These are phyloP conservation scores for Fusarium globosum DNA, from an alignment of 2,329 filamentous ascomycete species.

Conservation along the genomic window DNA sequence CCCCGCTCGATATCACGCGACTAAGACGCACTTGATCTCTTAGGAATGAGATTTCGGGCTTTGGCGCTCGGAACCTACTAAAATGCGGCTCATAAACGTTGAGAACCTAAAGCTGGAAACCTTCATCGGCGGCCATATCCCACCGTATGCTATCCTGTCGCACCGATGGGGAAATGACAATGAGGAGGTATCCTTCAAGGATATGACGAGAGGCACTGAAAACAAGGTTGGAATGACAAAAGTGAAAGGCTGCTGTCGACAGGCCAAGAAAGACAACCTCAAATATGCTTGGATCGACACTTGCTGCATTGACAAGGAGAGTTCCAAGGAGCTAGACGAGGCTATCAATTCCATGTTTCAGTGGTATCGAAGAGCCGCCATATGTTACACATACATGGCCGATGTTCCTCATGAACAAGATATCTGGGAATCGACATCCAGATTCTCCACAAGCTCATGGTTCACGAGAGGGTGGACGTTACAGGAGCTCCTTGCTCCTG, in stretches of 20 bases:
- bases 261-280: not conserved
- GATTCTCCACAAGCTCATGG: slow-evolving; percentile 2
- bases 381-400: not conserved
- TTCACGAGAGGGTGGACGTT: slow-evolving; percentile 11
- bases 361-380: not conserved
- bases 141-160: slow-evolving; percentile 6
- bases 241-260: not conserved
- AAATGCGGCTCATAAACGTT: slow-evolving; percentile 7
- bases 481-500: not conserved
- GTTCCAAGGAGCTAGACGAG: slow-evolving; percentile 5
- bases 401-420: not conserved
- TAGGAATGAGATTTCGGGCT: no score
- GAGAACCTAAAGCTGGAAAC: not conserved
- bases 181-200: not conserved
- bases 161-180: slow-evolving; percentile 1
- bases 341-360: slow-evolving; percentile 13
- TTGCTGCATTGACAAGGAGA: slow-evolving; percentile 11
- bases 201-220: not conserved
- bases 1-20: not conserved
- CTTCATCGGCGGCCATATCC: not conserved
- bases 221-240: not conserved
- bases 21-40: not conserved
- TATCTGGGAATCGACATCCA: not conserved
- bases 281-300: slow-evolving; percentile 13
- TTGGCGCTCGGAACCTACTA: not conserved